Base-by-base conservation (phyloP, 805 yeast species). In the Saccharomycopsis sp. region DNA sequence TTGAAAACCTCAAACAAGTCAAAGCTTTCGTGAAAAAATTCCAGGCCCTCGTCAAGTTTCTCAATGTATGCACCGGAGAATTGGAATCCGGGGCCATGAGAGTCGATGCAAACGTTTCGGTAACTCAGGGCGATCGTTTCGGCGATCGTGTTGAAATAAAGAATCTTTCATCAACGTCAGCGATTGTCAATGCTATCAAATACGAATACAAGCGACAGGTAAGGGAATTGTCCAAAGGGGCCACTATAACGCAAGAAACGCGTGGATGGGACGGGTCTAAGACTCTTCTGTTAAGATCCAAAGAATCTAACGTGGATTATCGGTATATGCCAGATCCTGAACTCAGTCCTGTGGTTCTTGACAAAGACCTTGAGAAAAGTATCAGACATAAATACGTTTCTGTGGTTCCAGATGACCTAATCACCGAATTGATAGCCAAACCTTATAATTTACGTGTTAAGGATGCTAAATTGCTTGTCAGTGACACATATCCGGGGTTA, bases 301-400 rank as follows among this genome's bases (percentile, higher is more conserved):
- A 94, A 66, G 97, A 93, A 69, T 80, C 81, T 47, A 80, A 89
- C 0, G 79, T 88, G 12, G 99, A 94, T 70, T 94, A 94, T 71
- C 76, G 98, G 65, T 94, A 91, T 68, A 86, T 93, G 79, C 97
- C 98, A 0, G 99, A 94, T 69, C 89, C 96, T 1, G 99, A 94
- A 69, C 73, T 94, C 34, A 91, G 94, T 0, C 70, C 72, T 0
- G 71, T 92, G 2, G 60, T 66, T 15, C 68, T 93, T 2, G 73
- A 79, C 44, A 58, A 71, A 1, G 67, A 68, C 0, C 77, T 85
- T 2, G 66, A 78, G 0, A 64, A 72, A 0, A 74, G 78, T 1
- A 73, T 87, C 0, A 65, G 69, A 12, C 61, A 66, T 2, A 53
- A 64, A 1, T 66, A 64, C 15, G 66, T 86, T 54, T 92, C 93